Evolutionary conservation across 805 yeast species (phyloP), one percentile per base, ranked within the genome.

Genomic region (Barnettozyma botsteinii): DNA sequence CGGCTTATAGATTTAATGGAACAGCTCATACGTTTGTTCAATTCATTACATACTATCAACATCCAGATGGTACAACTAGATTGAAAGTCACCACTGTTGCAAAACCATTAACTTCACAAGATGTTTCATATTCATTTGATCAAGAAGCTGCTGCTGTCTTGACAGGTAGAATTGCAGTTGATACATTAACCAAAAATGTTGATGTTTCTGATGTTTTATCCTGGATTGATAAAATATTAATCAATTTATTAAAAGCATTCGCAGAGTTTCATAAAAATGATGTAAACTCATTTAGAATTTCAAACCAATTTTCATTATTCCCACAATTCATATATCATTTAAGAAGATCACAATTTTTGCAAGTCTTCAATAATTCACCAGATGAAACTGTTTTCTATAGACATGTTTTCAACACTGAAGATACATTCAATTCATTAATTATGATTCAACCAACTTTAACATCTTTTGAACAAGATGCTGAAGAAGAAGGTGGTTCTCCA

Each of bases 381-480:
- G 87, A 80, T 61, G 87, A 80, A 57, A 78, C 87, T 6, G 69
- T 78, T 14, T 80, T 71, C 54, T 70, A 76, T 44, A 70, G 85
- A 53, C 85, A 79, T 51, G 66, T 75, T 26, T 73, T 79, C 54
- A 61, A 76, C 54, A 73, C 73, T 30, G 86, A 79, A 57, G 84
- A 81, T 50, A 69, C 75, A 15, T 64, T 66, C 26, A 79, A 78
- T 48, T 69, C 84, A 1, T 63, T 79, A 48, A 69, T 75, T 28
- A 80, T 80, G 84, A 77, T 80, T 44, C 86, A 81, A 56, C 86
- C 87, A 23, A 73, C 83, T 2, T 65, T 80, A 51, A 70, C 80
- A 4, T 64, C 80, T 11, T 80, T 72, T 55, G 78, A 74, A 44
- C 54, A 50, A 41, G 58, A 49, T 20, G 40, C 35, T 10, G 59